These are phyloP conservation scores for Colletotrichum lentis DNA, from an alignment of 2,329 filamentous ascomycete genomes.

Conservation along the genomic window DNA sequence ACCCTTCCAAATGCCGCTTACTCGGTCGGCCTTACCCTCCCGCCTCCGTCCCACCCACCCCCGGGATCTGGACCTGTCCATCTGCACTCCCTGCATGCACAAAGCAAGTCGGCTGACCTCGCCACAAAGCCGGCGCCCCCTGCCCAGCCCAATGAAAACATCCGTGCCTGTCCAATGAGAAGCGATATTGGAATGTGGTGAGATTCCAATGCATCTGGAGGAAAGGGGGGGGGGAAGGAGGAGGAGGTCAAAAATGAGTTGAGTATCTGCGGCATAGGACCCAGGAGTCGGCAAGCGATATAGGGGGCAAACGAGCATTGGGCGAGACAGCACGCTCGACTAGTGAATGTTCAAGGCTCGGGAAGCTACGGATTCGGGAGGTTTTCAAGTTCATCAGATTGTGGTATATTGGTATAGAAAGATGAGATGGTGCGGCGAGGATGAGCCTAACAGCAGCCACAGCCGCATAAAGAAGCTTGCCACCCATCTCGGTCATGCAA, in stretches of 20 bases:
- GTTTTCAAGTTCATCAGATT: too few relatives aligned
- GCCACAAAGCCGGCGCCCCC: neutral
- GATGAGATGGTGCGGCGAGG: neutral
- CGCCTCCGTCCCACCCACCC: neutral
- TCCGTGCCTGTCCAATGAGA: neutral
- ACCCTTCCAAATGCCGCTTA: too few relatives aligned
- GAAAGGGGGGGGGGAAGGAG: too few relatives aligned
- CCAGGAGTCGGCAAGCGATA: too few relatives aligned
- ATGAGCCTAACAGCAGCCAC: neutral
- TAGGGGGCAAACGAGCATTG: neutral
- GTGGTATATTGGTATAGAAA: constrained; percentile 21
- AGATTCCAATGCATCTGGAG: neutral
- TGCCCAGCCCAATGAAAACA: too few relatives aligned
- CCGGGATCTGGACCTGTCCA: neutral
- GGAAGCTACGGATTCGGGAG: neutral
- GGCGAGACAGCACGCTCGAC: neutral
- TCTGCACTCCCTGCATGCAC: neutral
- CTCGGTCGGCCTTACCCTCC: neutral
- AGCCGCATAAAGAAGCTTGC: too few relatives aligned
- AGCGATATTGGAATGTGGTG: neutral
- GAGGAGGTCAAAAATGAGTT: neutral
- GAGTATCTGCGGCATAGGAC: neutral
- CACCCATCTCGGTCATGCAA: neutral
- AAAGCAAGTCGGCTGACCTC: neutral
- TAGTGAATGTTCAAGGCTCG: neutral